Evolutionary conservation across 2,329 filamentous ascomycete genomes (phyloP).

Genomic region (Curvularia sp.): DNA sequence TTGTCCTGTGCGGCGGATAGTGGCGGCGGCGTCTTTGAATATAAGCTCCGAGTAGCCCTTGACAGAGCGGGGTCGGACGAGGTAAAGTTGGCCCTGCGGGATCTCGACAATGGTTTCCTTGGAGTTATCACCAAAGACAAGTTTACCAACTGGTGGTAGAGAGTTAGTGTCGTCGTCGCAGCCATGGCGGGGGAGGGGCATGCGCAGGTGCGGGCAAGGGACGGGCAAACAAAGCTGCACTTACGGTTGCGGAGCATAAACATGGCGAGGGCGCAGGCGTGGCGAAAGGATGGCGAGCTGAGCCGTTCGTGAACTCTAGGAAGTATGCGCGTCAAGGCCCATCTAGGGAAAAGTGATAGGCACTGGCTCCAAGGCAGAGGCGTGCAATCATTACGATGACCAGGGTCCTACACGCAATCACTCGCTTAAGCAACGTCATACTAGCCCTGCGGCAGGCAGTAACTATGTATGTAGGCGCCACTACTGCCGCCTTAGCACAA

Average conservation of each 20-base stretch:
- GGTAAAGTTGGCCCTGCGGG: conserved; percentile 93
- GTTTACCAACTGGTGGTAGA: conserved; percentile 75
- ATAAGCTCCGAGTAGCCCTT: conserved; percentile 99
- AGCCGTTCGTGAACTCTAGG: conserved; percentile 30
- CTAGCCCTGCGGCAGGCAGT: not conserved
- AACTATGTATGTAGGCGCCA: not conserved
- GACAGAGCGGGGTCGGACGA: conserved; percentile 91
- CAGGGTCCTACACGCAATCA: conserved; percentile 22
- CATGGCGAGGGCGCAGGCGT: conserved; percentile 39
- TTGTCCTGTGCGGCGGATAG: conserved; percentile 89
- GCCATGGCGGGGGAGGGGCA: conserved; percentile 44
- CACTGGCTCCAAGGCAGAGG: conserved; percentile 21
- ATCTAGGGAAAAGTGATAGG: conserved; percentile 21
- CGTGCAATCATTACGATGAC: conserved; percentile 26
- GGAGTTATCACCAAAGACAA: conserved; percentile 85
- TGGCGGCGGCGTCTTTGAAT: conserved; percentile 94
- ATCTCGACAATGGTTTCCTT: conserved; percentile 96
- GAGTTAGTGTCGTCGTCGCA: conserved; percentile 33
- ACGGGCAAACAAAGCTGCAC: conserved; percentile 30
- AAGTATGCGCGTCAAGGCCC: conserved; percentile 24
- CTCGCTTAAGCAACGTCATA: conserved; percentile 20
- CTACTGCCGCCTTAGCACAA: not conserved
- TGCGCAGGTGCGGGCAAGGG: conserved; percentile 10
- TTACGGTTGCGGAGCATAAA: conserved; percentile 53
- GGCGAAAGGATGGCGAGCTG: conserved; percentile 19